Percentiles rank a stretch among this genome's conserved stretches.
These are phyloP conservation scores for Neofusicoccum laricinum DNA, from an alignment of 2,329 filamentous ascomycete genomes.

Conservation along the genomic window DNA sequence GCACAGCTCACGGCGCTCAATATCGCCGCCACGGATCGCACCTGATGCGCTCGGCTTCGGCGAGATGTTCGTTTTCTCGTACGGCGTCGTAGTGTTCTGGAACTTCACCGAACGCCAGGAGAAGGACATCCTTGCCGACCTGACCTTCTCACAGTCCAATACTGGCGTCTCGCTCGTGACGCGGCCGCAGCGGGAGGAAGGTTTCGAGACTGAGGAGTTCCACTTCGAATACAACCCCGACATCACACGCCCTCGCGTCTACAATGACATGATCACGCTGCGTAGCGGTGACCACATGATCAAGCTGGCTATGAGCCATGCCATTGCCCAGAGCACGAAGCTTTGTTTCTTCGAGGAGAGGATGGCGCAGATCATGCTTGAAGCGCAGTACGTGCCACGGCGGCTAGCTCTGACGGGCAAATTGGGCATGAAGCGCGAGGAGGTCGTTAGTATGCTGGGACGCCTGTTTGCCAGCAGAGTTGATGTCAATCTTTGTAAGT, in stretches of 20 bases:
- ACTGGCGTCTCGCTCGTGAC: slow-evolving; percentile 67
- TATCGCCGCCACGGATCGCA: slow-evolving; percentile 52
- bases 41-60: slow-evolving; percentile 76
- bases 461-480: slow-evolving; percentile 90
- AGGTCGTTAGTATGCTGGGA: slow-evolving; percentile 90
- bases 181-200: slow-evolving; percentile 77
- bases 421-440: slow-evolving; percentile 84
- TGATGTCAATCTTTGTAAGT: slow-evolving; percentile 94
- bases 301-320: slow-evolving; percentile 95
- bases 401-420: slow-evolving; percentile 84
- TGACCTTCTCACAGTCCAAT: slow-evolving; percentile 79
- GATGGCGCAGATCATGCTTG: slow-evolving; percentile 91
- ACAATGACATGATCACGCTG: slow-evolving; percentile 99
- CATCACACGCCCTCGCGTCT: slow-evolving; percentile 84
- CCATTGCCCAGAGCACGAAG: slow-evolving; percentile 96
- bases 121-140: slow-evolving; percentile 90
- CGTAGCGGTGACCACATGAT: slow-evolving; percentile 97
- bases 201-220: slow-evolving; percentile 97
- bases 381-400: slow-evolving; percentile 89
- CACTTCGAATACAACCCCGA: slow-evolving; percentile 94
- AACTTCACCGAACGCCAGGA: slow-evolving; percentile 96
- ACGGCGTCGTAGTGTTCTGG: slow-evolving; percentile 98
- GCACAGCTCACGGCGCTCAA: slow-evolving; percentile 13
- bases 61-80: slow-evolving; percentile 96
- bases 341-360: slow-evolving; percentile 93